A percentile compares a stretch with the other conserved stretches of the same genome.
These are phyloP conservation scores for Straminergon stramineum DNA, from an alignment of 225 moss, liverwort and hornwort genomes.

Conservation along the genomic window DNA sequence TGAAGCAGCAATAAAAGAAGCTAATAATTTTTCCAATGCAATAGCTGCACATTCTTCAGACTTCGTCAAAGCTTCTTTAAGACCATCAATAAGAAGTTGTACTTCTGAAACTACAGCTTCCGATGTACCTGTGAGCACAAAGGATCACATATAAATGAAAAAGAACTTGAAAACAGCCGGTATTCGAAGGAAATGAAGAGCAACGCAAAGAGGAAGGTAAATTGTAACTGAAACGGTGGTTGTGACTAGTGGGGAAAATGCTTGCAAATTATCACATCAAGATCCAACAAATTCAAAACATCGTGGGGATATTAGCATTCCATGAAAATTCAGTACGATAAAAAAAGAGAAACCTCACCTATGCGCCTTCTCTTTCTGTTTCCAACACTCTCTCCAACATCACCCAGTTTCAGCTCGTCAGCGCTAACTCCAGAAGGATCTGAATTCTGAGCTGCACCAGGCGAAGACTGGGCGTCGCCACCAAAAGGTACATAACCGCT, in stretches of 20 bases:
- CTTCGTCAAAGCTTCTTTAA: constrained; percentile 55
- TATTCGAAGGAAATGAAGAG: neutral
- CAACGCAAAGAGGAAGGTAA: neutral
- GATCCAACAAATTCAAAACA: neutral
- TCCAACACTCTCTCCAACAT: constrained; percentile 26
- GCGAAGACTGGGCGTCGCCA: constrained; percentile 4
- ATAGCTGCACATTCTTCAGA: constrained; percentile 51
- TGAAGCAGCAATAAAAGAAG: constrained; percentile 60
- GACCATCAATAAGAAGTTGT: constrained; percentile 58
- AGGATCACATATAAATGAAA: neutral
- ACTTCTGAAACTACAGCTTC: constrained; percentile 52
- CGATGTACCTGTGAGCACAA: constrained; percentile 17
- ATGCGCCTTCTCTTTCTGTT: constrained; percentile 68
- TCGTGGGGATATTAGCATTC: neutral
- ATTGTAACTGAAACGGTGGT: neutral
- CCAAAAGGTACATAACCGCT: constrained; percentile 14
- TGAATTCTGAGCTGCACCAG: constrained; percentile 2
- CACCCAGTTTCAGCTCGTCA: constrained; percentile 49
- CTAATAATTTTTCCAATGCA: constrained; percentile 65
- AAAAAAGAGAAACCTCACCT: neutral
- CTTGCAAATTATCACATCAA: neutral
- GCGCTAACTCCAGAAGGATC: constrained; percentile 6
- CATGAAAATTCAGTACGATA: neutral
- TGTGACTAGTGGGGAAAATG: neutral
- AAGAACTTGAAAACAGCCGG: neutral